Percentiles rank a stretch among this genome's conserved stretches.
These are phyloP conservation scores for Pseudopithomyces chartarum DNA, from an alignment of 2,329 filamentous ascomycete species.

Conservation along the genomic window DNA sequence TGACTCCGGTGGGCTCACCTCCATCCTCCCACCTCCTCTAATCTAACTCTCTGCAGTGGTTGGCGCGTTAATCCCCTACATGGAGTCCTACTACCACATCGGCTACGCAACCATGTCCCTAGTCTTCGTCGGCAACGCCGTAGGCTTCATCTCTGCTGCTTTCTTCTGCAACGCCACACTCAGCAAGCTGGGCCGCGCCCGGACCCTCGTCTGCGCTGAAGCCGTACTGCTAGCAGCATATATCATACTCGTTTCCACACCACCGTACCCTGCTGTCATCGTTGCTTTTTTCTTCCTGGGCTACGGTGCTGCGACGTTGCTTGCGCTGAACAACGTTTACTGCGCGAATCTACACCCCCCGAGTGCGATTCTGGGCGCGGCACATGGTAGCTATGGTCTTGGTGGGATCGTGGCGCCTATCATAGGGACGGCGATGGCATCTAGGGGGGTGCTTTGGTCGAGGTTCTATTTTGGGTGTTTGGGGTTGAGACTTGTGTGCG, in stretches of 20 bases:
- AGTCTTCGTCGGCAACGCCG: constrained; percentile 78
- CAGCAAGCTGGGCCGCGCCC: constrained; percentile 67
- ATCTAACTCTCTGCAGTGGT: constrained; percentile 51
- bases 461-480: constrained; percentile 74
- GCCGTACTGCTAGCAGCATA: constrained; percentile 64
- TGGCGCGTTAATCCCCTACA: constrained; percentile 80
- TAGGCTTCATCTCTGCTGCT: constrained; percentile 77
- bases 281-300: constrained; percentile 70
- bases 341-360: constrained; percentile 58
- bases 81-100: constrained; percentile 76
- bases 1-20: constrained; percentile 53
- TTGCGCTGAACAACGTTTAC: constrained; percentile 63
- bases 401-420: constrained; percentile 67
- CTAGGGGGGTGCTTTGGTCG: constrained; percentile 66
- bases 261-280: constrained; percentile 72
- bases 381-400: constrained; percentile 67
- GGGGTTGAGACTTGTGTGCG: constrained; percentile 61
- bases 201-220: constrained; percentile 65
- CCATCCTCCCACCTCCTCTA: background rate
- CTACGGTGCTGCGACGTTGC: constrained; percentile 55
- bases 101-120: constrained; percentile 79
- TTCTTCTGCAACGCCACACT: constrained; percentile 70
- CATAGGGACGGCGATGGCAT: constrained; percentile 74
- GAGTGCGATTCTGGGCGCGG: constrained; percentile 60
- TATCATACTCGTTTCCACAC: constrained; percentile 67